Conservation (phyloP, 1,139 yeast species). For the Candida tunisiensis region DNA sequence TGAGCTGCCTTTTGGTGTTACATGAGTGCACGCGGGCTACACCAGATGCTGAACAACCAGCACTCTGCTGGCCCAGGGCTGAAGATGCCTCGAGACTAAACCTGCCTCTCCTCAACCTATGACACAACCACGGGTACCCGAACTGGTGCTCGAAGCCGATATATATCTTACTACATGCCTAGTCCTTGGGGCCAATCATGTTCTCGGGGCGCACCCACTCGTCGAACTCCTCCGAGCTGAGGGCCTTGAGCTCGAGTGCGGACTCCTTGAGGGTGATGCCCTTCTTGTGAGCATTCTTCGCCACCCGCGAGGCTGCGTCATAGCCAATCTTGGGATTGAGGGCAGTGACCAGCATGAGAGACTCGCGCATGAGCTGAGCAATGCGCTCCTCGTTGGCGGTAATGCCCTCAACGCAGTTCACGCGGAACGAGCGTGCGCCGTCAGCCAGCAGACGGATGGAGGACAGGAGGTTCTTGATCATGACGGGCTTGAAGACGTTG, state of each 20-base stretch:
- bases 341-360: conserved; percentile 96
- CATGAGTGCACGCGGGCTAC: too few species aligned
- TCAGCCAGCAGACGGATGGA: conserved; percentile 83
- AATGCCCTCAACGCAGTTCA: conserved; percentile 91
- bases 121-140: too few species aligned
- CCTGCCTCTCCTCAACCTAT: too few species aligned
- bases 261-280: conserved; percentile 90
- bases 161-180: conserved; percentile 6
- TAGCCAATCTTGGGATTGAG: conserved; percentile 98
- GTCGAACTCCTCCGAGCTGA: conserved; percentile 74
- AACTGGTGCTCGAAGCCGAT: too few species aligned
- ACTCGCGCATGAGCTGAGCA: conserved; percentile 74
- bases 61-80: too few species aligned
- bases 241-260: conserved; percentile 78
- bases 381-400: conserved; percentile 79
- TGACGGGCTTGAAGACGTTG: conserved; percentile 93
- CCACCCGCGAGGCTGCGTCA: conserved; percentile 92
- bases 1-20: too few species aligned
- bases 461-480: conserved; percentile 78
- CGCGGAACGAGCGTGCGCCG: conserved; percentile 77
- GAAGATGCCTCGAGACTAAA: too few species aligned
- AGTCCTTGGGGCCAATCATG: conserved; percentile 74
- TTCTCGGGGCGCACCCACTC: conserved; percentile 96
- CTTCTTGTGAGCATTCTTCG: conserved; percentile 97
- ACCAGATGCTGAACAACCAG: too few species aligned